phyloP scores from a whole-genome alignment of 2,329 filamentous ascomycete genomes.

The Microcyclosporella mali region DNA sequence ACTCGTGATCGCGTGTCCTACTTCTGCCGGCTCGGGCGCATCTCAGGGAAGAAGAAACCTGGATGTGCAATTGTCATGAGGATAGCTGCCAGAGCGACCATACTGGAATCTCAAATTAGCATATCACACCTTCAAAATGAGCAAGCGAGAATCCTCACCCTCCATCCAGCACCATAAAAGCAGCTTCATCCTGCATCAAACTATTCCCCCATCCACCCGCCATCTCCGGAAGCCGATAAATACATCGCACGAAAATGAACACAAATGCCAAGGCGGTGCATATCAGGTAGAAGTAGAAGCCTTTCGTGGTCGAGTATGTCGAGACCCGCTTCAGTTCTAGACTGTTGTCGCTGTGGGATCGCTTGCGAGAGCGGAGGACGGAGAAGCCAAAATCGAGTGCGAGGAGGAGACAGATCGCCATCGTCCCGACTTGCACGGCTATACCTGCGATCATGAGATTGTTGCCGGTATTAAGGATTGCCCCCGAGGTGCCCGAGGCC shows the following conservation, averaged over 20 bases:
- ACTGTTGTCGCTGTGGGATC: no score
- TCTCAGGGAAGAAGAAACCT: constrained; percentile 38
- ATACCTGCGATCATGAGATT: constrained; percentile 44
- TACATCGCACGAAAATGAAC: constrained; percentile 58
- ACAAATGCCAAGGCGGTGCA: constrained; percentile 54
- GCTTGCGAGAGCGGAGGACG: constrained; percentile 3
- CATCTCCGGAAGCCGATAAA: constrained; percentile 54
- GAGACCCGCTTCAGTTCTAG: neutral
- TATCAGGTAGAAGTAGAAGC: constrained; percentile 51
- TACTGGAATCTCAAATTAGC: constrained; percentile 16
- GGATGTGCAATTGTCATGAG: constrained; percentile 41
- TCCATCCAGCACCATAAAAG: constrained; percentile 45
- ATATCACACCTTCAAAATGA: no score
- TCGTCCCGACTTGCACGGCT: constrained; percentile 39
- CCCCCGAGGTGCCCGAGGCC: constrained; percentile 28
- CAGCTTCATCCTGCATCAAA: constrained; percentile 42
- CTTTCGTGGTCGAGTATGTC: constrained; percentile 6
- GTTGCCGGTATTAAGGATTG: constrained; percentile 35
- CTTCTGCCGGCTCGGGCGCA: neutral
- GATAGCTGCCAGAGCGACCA: constrained; percentile 40
- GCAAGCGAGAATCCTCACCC: constrained; percentile 30
- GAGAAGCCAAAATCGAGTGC: constrained; percentile 36
- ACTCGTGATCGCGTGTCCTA: no score
- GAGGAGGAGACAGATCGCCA: constrained; percentile 38
- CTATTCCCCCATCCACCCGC: constrained; percentile 45